phyloP scores from a whole-genome alignment of 345 rosid genomes.

The Camelina neglecta region DNA sequence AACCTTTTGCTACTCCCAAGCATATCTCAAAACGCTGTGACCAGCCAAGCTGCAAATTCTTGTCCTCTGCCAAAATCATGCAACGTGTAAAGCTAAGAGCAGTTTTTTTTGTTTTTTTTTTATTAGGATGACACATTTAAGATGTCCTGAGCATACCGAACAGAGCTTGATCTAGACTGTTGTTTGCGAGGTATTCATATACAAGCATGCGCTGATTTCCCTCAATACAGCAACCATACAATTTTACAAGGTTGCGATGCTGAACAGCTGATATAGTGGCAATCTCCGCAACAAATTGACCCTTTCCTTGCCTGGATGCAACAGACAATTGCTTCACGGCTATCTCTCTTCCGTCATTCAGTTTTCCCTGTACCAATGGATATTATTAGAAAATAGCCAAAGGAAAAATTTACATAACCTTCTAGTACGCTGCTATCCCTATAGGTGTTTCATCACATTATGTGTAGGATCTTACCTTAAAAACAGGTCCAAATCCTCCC shows the following conservation, averaged over 20 bases:
- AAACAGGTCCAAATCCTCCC: conserved; percentile 89
- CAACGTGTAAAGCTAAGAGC: conserved; percentile 9
- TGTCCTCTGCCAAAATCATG: conserved; percentile 48
- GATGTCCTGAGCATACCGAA: conserved; percentile 48
- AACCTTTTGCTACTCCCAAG: conserved; percentile 47
- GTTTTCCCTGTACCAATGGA: conserved; percentile 44
- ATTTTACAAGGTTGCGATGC: conserved; percentile 74
- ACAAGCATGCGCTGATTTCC: conserved; percentile 67
- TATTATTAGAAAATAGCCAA: conserved; percentile 16
- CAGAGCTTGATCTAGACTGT: conserved; percentile 75
- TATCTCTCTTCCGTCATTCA: conserved; percentile 63
- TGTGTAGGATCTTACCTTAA: conserved; percentile 49
- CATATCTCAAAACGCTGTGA: conserved; percentile 47
- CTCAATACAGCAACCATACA: conserved; percentile 72
- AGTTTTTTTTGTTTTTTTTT: neutral
- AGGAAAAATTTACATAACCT: conserved; percentile 16
- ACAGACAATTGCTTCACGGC: conserved; percentile 77
- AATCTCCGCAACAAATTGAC: conserved; percentile 73
- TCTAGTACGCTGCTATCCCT: neutral
- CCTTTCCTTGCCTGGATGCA: conserved; percentile 71
- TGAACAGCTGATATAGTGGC: conserved; percentile 76
- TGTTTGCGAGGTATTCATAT: conserved; percentile 71
- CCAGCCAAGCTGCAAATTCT: conserved; percentile 52
- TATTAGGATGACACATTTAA: neutral
- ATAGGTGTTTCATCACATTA: neutral